A percentile compares a stretch with the other conserved stretches of the same genome.
Conservation (phyloP, 2,329 filamentous ascomycete species). For the Arthrobotrys sphaeroides region DNA sequence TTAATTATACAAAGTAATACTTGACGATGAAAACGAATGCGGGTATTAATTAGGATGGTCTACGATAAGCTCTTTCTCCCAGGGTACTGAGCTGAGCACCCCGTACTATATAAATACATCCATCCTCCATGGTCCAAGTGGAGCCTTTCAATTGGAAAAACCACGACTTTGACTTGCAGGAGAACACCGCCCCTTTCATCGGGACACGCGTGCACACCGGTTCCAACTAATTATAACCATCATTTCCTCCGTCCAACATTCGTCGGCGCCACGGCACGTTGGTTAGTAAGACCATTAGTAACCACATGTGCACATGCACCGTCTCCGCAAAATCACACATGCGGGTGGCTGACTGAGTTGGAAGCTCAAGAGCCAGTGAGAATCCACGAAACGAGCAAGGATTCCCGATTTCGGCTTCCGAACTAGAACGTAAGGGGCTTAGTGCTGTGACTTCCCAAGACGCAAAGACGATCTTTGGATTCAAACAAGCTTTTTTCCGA, state of each 20-base stretch:
- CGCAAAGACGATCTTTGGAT: neutral
- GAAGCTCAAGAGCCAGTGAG: neutral
- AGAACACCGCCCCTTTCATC: conserved; percentile 9
- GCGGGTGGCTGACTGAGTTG: conserved; percentile 30
- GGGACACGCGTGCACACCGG: too few relatives aligned
- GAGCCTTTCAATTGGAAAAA: neutral
- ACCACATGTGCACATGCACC: neutral
- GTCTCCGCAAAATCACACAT: neutral
- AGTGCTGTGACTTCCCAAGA: neutral
- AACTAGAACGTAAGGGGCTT: neutral
- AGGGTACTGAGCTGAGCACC: too few relatives aligned
- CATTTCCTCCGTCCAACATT: too few relatives aligned
- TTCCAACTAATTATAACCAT: too few relatives aligned
- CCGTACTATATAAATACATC: too few relatives aligned
- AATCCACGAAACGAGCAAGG: neutral
- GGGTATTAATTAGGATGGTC: too few relatives aligned
- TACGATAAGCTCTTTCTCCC: too few relatives aligned
- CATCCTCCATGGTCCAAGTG: too few relatives aligned
- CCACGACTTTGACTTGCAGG: neutral
- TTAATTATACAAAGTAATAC: too few relatives aligned
- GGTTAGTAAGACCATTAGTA: conserved; percentile 15
- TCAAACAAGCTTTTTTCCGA: conserved; percentile 10
- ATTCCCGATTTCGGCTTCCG: neutral
- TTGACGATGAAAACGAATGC: too few relatives aligned
- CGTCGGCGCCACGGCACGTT: neutral